Percentiles rank a stretch among this genome's conserved stretches.
phyloP scores from a whole-genome alignment of 169 alveolate genomes.

The Plasmodium falciparum region DNA sequence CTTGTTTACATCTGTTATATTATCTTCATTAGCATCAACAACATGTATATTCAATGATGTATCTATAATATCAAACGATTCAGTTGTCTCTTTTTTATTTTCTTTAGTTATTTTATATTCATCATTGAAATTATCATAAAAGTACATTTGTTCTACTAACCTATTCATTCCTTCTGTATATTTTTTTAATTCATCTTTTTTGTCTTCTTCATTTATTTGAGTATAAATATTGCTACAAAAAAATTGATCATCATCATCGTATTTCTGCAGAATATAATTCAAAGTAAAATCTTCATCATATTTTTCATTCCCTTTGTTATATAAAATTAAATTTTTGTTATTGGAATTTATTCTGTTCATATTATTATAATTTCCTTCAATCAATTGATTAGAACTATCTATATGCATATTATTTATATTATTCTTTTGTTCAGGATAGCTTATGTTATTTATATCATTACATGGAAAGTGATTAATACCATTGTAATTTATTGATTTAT shows the following conservation, averaged over 20 bases:
- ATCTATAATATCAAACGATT: slow-evolving; percentile 29
- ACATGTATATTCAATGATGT: slow-evolving; percentile 71
- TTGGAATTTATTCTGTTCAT: slow-evolving; percentile 5
- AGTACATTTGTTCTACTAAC: slow-evolving; percentile 71
- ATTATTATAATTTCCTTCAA: neutral
- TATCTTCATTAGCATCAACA: slow-evolving; percentile 22
- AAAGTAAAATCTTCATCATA: slow-evolving; percentile 68
- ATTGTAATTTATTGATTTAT: too few species aligned
- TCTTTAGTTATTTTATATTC: slow-evolving; percentile 49
- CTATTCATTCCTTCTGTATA: slow-evolving; percentile 69
- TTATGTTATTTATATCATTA: too few species aligned
- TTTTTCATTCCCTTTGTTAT: slow-evolving; percentile 26
- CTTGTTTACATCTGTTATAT: neutral
- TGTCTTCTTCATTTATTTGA: neutral
- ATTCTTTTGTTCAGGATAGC: neutral
- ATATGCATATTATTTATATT: neutral
- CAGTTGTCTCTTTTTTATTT: slow-evolving; percentile 1
- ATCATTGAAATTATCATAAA: slow-evolving; percentile 50
- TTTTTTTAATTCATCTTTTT: slow-evolving; percentile 23
- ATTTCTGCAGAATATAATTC: slow-evolving; percentile 60
- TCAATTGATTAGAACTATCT: neutral
- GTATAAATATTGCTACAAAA: slow-evolving; percentile 32
- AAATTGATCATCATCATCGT: slow-evolving; percentile 63
- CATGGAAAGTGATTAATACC: too few species aligned
- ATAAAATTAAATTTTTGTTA: slow-evolving; percentile 40